Base-by-base conservation (phyloP, 805 yeast species). In the Isabelozyma rhagii region DNA sequence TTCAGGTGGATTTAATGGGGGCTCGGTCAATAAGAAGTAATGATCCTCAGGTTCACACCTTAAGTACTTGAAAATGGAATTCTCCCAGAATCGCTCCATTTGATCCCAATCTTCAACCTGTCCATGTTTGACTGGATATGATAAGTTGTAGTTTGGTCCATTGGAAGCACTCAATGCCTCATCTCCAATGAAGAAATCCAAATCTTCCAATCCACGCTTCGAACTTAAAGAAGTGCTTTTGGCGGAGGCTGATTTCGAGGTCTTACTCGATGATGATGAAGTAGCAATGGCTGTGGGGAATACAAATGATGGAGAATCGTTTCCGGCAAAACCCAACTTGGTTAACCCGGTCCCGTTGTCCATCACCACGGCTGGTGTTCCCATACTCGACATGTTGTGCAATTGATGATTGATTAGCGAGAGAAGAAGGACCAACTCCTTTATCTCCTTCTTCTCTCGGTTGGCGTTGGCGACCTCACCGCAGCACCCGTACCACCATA, bases 71-170 rank as follows among this genome's bases (percentile, higher is more conserved):
- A 94, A 94, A 63, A 94, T 92, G 44, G 97, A 89, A 62, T 89
- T 88, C 65, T 94, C 98, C 99, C 99, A 94, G 70, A 91, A 93
- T 66, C 99, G 81, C 71, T 94, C 99, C 99, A 94, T 94, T 66
- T 94, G 97, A 73, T 94, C 99, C 99, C 99, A 94, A 69, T 94
- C 90, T 69, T 94, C 99, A 55, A 94, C 87, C 75, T 94, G 99
- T 25, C 99, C 99, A 65, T 94, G 99, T 69, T 91, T 87, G 53
- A 94, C 91, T 15, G 99, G 99, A 63, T 94, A 94, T 55, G 84
- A 82, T 51, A 94, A 75, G 28, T 92, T 86, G 70, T 94, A 94
- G 28, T 89, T 77, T 21, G 97, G 90, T 5, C 97, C 96, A 59
- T 83, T 86, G n/a, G 97, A 87, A 11, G 97, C 96, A 47, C 80